phyloP scores from a whole-genome alignment of 2,329 filamentous ascomycete genomes.

The Myotisia sp. region DNA sequence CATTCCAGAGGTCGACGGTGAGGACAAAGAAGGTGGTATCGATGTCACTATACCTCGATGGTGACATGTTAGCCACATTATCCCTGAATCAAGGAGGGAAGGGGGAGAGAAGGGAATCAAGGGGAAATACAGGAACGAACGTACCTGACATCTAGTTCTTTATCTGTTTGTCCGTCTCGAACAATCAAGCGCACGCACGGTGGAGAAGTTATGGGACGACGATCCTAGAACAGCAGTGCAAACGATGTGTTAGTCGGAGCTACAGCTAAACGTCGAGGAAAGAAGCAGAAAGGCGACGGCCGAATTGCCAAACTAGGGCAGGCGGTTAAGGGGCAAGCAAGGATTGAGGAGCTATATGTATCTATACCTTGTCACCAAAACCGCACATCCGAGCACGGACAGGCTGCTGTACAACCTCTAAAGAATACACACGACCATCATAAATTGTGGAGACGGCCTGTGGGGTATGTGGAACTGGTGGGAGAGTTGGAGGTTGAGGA shows the following conservation, averaged over 20 bases:
- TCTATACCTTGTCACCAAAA: conserved; percentile 92
- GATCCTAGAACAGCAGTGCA: conserved; percentile 49
- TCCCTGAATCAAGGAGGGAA: no score
- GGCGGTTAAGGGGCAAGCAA: conserved; percentile 2
- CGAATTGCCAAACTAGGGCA: background rate
- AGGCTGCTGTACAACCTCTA: conserved; percentile 80
- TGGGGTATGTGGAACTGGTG: no score
- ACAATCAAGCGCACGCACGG: conserved; percentile 79
- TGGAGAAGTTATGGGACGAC: conserved; percentile 86
- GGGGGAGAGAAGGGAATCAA: background rate
- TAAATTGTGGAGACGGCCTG: background rate
- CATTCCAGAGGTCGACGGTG: conserved; percentile 55
- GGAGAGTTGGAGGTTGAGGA: no score
- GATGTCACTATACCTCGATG: conserved; percentile 40
- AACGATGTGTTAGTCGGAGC: background rate
- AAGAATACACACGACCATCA: conserved; percentile 32
- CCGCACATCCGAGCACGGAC: conserved; percentile 93
- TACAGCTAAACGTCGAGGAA: background rate
- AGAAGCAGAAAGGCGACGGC: background rate
- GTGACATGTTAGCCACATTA: background rate
- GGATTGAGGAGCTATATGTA: no score
- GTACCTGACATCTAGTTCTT: conserved; percentile 73
- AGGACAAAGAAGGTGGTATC: conserved; percentile 55
- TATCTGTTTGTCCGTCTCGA: conserved; percentile 55
- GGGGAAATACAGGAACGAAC: conserved; percentile 17